Conservation (phyloP, 139 green algal genomes). For the Picochlorum sp. region DNA sequence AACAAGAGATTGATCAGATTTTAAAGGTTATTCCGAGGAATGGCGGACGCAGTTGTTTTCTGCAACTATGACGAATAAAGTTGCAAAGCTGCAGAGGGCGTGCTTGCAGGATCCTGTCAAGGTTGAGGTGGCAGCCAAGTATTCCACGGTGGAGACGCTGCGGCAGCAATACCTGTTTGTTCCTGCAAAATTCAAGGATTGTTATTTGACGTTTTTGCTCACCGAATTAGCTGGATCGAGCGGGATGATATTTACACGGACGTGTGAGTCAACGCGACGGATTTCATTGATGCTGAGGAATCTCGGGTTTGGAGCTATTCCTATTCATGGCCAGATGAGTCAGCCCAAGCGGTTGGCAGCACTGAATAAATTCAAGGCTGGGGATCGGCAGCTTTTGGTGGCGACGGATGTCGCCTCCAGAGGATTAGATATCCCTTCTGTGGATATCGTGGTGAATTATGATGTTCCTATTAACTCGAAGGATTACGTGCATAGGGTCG, state of each 20-base stretch:
- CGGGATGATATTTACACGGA: slow-evolving; percentile 90
- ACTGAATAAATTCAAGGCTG: slow-evolving; percentile 97
- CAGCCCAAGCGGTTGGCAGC: slow-evolving; percentile 93
- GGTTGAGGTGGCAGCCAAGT: slow-evolving; percentile 93
- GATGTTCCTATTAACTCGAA: slow-evolving; percentile 92
- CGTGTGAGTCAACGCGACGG: slow-evolving; percentile 82
- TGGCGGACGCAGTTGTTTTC: slow-evolving; percentile 91
- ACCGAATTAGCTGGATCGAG: slow-evolving; percentile 68
- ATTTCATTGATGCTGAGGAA: slow-evolving; percentile 91
- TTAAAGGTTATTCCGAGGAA: slow-evolving; percentile 76
- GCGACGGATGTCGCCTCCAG: slow-evolving; percentile 83
- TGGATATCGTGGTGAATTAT: slow-evolving; percentile 96
- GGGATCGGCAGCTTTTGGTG: slow-evolving; percentile 76
- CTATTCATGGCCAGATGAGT: slow-evolving; percentile 98
- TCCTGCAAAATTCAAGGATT: slow-evolving; percentile 98
- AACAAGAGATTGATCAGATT: slow-evolving; percentile 98
- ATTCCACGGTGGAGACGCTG: slow-evolving; percentile 93
- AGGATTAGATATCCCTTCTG: slow-evolving; percentile 90
- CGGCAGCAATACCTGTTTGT: slow-evolving; percentile 97
- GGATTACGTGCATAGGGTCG: slow-evolving; percentile 95
- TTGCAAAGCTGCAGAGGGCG: slow-evolving; percentile 95
- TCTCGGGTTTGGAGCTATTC: slow-evolving; percentile 90
- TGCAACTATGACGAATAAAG: slow-evolving; percentile 98
- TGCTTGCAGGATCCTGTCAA: slow-evolving; percentile 89
- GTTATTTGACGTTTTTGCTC: slow-evolving; percentile 81